A percentile compares a stretch with the other conserved stretches of the same genome.
These are phyloP conservation scores for Neonectria magnoliae DNA, from an alignment of 2,329 filamentous ascomycete genomes.

Conservation along the genomic window DNA sequence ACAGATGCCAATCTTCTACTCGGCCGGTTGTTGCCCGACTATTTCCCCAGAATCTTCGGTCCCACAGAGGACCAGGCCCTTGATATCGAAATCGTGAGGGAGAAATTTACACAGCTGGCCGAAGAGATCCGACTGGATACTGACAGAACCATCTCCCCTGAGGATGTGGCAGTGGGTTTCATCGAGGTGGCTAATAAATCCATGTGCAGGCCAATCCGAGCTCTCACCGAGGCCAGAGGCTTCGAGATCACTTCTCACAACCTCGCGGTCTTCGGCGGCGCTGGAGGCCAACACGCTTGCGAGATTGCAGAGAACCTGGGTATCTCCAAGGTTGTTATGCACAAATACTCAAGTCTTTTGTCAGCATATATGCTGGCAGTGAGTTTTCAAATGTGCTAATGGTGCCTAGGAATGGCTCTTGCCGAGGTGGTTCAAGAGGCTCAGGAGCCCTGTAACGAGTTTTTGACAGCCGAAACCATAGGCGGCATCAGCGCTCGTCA, in stretches of 20 bases:
- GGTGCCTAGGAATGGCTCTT: conserved; percentile 45
- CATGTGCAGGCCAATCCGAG: conserved; percentile 79
- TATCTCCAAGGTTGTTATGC: conserved; percentile 52
- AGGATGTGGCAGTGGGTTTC: conserved; percentile 69
- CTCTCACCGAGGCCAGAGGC: conserved; percentile 70
- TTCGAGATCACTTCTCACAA: conserved; percentile 44
- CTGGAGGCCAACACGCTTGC: conserved; percentile 71
- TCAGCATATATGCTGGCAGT: conserved; percentile 48
- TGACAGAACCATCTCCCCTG: neutral
- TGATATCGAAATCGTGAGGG: conserved; percentile 50
- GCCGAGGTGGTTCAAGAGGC: conserved; percentile 52
- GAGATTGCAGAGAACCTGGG: conserved; percentile 52
- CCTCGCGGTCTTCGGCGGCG: conserved; percentile 67
- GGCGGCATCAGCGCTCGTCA: conserved; percentile 29
- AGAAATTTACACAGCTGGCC: conserved; percentile 53
- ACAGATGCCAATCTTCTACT: conserved; percentile 77
- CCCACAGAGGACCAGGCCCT: conserved; percentile 41
- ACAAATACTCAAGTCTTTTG: conserved; percentile 52
- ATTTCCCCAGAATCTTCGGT: conserved; percentile 60
- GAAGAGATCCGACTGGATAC: conserved; percentile 15
- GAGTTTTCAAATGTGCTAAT: neutral
- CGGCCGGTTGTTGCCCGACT: conserved; percentile 66
- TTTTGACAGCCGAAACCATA: conserved; percentile 27
- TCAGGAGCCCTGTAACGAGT: conserved; percentile 45
- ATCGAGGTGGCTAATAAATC: conserved; percentile 79